phyloP scores from a whole-genome alignment of 768 basidiomycete genomes.

The Fomitopsis pulvina region DNA sequence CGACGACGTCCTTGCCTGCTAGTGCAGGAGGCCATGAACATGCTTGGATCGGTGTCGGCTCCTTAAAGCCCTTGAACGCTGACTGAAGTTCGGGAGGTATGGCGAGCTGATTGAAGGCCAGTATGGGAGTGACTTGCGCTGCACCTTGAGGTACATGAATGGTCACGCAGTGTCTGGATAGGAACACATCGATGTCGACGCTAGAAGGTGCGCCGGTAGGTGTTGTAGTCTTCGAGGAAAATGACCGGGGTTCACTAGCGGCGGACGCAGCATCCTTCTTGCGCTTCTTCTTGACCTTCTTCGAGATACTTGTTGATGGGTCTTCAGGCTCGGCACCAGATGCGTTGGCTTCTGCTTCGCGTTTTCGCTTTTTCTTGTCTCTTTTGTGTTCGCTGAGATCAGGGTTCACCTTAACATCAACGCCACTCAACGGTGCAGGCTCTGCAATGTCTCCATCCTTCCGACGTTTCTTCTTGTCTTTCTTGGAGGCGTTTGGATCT shows the following conservation, averaged over 20 bases:
- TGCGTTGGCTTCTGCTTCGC: slow-evolving; percentile 22
- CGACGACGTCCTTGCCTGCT: slow-evolving; percentile 80
- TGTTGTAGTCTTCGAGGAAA: slow-evolving; percentile 11
- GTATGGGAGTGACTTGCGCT: slow-evolving; percentile 52
- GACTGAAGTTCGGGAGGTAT: slow-evolving; percentile 56
- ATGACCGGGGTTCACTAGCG: slow-evolving; percentile 14
- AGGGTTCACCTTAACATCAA: neutral
- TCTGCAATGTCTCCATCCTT: slow-evolving; percentile 13
- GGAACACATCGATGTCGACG: slow-evolving; percentile 53
- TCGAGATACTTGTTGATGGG: neutral
- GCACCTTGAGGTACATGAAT: slow-evolving; percentile 49
- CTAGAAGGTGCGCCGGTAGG: slow-evolving; percentile 25
- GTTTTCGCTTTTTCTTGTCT: slow-evolving; percentile 33
- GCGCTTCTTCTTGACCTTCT: slow-evolving; percentile 25
- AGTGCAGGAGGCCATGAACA: slow-evolving; percentile 92
- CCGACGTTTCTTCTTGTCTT: slow-evolving; percentile 21
- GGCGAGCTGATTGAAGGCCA: slow-evolving; percentile 67
- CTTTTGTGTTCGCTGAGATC: slow-evolving; percentile 20
- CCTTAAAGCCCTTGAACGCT: slow-evolving; percentile 67
- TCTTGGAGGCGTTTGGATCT: slow-evolving; percentile 3
- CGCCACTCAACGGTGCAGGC: neutral
- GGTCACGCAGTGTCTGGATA: slow-evolving; percentile 66
- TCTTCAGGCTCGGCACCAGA: neutral
- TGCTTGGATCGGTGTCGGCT: slow-evolving; percentile 93
- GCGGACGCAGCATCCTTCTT: slow-evolving; percentile 23